Evolutionary conservation across 2,329 filamentous ascomycete genomes (phyloP), one percentile per base, ranked within the genome.

Genomic region (Beauveria asiatica): DNA sequence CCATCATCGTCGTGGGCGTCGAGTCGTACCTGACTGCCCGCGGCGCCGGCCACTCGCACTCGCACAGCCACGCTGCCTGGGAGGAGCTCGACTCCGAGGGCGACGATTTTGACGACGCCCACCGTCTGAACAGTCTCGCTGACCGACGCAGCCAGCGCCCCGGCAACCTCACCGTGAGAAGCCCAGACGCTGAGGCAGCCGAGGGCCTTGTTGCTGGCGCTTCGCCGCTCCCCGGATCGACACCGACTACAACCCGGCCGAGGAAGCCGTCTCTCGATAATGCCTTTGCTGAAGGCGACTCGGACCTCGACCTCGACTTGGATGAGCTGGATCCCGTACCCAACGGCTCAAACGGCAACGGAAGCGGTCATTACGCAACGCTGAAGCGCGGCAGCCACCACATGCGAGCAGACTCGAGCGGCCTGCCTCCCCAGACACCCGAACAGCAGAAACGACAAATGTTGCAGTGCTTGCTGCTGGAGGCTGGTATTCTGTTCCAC

Each of bases 1-100:
- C 90, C n/a, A 80, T 96, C 62, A 76, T 89, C 4, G 92, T 97
- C 3, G 90, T 96, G 7, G 83, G 85, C 2, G 82, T 97, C 57
- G 93, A 97, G 73, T 96, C 94, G 75, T 91, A 92, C 71, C 86
- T 97, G 66, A 92, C 91, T 0, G 88, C 87, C 2, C 75, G 83
- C 59, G 84, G 84, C 48, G 85, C 84, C 1, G 78, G 82, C 1
- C 84, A 85, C 67, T 82, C 81, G 1, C 82, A 86, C 67, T 79
- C 81, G 1, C 83, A 86, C 64, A 71, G 76, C 37, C 76, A 76
- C 59, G 69, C 69, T 27, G 46, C 73, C 39, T 82, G 78, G 74
- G 79, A 81, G 39, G 77, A 78, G 3, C 75, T 77, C 17, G 75
- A 77, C 37, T 70, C 68, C 30, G 74, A 74, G 13, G 72, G 69